Percentiles rank a stretch among this genome's conserved stretches.
These are phyloP conservation scores for Bondarzewia mesenterica DNA, from an alignment of 1,284 basidiomycete species.

Conservation along the genomic window DNA sequence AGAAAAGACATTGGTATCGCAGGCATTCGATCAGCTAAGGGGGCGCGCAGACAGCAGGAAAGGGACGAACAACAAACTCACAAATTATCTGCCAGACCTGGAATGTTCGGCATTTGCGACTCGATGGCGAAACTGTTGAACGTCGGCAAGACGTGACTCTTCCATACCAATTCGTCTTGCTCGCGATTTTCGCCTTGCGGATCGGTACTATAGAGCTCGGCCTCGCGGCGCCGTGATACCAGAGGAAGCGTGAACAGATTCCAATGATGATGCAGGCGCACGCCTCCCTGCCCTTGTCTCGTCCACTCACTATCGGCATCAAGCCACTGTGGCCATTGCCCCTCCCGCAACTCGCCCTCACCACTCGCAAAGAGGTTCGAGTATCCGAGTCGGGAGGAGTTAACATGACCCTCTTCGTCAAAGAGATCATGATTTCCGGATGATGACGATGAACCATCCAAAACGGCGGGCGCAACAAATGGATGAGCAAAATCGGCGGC, in stretches of 20 bases:
- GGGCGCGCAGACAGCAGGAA: background rate
- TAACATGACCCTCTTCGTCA: background rate
- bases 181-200: no score
- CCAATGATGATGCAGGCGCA: background rate
- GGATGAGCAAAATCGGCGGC: background rate
- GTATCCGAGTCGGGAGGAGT: background rate
- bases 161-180: background rate
- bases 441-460: background rate
- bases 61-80: background rate
- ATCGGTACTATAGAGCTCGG: no score
- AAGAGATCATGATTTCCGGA: background rate
- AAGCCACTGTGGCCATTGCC: background rate
- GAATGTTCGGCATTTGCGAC: background rate
- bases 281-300: background rate
- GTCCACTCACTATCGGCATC: background rate
- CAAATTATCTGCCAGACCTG: background rate
- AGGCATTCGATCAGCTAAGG: no score
- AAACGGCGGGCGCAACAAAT: background rate
- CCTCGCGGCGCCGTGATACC: background rate
- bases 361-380: background rate
- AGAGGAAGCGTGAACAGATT: background rate
- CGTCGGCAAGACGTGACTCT: background rate
- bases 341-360: background rate
- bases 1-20: no score
- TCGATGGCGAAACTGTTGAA: background rate